Percentiles rank a stretch among this genome's conserved stretches.
phyloP scores from a whole-genome alignment of 345 rosid species.

The Eucalyptus guilfoylei region DNA sequence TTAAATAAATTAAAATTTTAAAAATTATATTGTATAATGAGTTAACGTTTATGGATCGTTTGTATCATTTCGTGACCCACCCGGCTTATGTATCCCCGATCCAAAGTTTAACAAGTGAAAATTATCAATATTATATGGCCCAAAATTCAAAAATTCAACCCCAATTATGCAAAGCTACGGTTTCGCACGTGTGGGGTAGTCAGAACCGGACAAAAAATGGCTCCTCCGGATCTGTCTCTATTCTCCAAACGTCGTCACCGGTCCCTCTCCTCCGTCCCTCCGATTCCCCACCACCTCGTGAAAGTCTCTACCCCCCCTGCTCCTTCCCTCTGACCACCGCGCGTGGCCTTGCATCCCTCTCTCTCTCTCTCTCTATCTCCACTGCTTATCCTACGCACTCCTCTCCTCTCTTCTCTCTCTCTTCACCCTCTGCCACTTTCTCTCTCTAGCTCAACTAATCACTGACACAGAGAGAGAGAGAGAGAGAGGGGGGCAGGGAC shows the following conservation, averaged over 20 bases:
- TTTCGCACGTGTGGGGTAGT: not conserved
- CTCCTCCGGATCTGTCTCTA: not conserved
- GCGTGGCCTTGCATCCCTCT: not conserved
- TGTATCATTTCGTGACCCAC: not conserved
- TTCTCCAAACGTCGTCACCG: not conserved
- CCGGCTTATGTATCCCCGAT: too few species aligned
- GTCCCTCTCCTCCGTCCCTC: not conserved
- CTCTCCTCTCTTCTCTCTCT: not conserved
- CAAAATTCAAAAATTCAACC: not conserved
- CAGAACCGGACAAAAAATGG: not conserved
- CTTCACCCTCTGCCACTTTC: not conserved
- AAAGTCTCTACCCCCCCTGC: not conserved
- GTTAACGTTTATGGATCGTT: accelerated
- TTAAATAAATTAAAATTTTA: too few species aligned
- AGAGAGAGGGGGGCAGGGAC: not conserved
- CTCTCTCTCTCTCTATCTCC: not conserved
- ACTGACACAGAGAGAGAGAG: not conserved
- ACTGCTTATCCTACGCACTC: not conserved
- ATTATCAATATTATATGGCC: not conserved
- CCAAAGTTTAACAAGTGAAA: too few species aligned
- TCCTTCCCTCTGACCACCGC: not conserved
- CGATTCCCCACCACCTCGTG: not conserved
- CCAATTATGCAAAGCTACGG: not conserved
- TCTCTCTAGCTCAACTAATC: not conserved
- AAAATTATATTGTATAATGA: accelerated